Conservation (phyloP, 768 basidiomycete species). For the Tremella mesenterica region DNA sequence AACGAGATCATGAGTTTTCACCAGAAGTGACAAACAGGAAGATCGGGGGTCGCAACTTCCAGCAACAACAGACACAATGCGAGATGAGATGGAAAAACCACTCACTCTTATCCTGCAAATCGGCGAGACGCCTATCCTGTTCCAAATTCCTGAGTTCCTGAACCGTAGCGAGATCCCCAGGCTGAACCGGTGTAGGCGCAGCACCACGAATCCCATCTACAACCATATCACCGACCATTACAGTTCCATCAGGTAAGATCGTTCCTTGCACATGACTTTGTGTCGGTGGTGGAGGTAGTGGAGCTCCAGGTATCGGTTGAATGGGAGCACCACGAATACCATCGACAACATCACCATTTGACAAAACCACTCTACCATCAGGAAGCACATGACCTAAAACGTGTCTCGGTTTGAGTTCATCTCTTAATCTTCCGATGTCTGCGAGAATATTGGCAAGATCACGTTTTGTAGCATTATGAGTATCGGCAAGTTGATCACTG, state of each 20-base stretch:
- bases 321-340: slow-evolving; percentile 31
- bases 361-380: slow-evolving; percentile 35
- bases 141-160: slow-evolving; percentile 27
- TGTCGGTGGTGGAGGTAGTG: slow-evolving; percentile 21
- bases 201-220: slow-evolving; percentile 36
- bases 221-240: slow-evolving; percentile 33
- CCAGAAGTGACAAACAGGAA: too few relatives aligned
- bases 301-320: slow-evolving; percentile 5
- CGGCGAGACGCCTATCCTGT: slow-evolving; percentile 36
- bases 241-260: slow-evolving; percentile 35
- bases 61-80: too few relatives aligned
- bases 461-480: slow-evolving; percentile 17
- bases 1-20: too few relatives aligned
- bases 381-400: slow-evolving; percentile 34
- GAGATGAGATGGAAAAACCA: not conserved
- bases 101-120: slow-evolving; percentile 38
- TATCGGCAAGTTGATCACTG: slow-evolving; percentile 35
- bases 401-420: slow-evolving; percentile 35
- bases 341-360: slow-evolving; percentile 33
- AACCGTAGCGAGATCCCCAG: not conserved
- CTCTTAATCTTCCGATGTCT: slow-evolving; percentile 35
- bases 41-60: too few relatives aligned
- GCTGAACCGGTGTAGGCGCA: slow-evolving; percentile 7
- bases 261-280: slow-evolving; percentile 25
- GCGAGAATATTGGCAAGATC: slow-evolving; percentile 37